Base-by-base conservation (phyloP, 371 early-diverging fungal species). In the Syncephalastrum sp. region DNA sequence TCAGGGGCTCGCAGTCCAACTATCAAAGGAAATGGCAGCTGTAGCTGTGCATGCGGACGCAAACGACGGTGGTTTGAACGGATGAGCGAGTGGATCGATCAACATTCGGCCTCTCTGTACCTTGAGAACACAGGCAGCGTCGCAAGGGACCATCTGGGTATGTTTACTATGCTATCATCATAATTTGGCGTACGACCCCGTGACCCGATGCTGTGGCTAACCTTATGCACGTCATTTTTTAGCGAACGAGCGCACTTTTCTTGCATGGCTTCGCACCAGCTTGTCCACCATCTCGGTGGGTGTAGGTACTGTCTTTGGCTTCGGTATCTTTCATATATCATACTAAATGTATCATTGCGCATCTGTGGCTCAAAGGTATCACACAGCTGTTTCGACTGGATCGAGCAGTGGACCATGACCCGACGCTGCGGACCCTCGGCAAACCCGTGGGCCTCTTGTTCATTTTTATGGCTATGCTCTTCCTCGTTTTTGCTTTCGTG, bases 161-260 rank as follows among this genome's bases (percentile, higher is more conserved):
- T 60, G 47, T 25, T 23, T 12, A 14, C 19, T 47, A 53, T 50
- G 50, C 13, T 50, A 44, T 48, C 16, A 48, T 33, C 47, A 25
- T 45, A 16, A 15, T 41, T 23, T 44, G n/a, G 53, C 45, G 15
- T 12, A 15, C 25, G 19, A 15, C 6, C 1, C 42, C 27, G 17
- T 19, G 10, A 10, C 42, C 6, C 41, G 5, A 1, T 21, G 16
- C 56, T 47, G 54, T 50, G 47, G 16, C 38, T 6, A 42, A 14
- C 13, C 23, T 24, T 24, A 17, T 53, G 50, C 15, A 13, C 45
- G 17, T 42, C 27, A 10, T 17, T 13, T 29, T 56, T 3, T 64
- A 84, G 88, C 92, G 42, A 91, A 91, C 61, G 92, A 91, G 60
- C 79, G 92, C 42, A 91, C 92, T 10, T 91, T 78, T 53, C 74